Evolutionary conservation across 2,329 filamentous ascomycete genomes (phyloP).

Genomic region (Cercospora sp.): DNA sequence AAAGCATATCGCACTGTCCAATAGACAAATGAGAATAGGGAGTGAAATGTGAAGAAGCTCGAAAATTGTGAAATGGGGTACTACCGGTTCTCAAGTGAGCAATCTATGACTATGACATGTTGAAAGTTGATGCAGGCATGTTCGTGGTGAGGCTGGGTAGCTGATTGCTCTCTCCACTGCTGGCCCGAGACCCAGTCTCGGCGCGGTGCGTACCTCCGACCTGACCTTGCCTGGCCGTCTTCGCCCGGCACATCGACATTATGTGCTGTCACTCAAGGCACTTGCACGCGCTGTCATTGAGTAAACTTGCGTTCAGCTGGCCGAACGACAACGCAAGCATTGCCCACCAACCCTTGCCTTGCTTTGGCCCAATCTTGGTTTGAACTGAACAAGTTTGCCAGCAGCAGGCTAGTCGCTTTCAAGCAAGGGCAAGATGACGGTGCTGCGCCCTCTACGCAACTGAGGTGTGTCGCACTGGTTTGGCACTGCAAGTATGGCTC

Average conservation of each 20-base stretch:
- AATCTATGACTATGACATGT: conserved; percentile 7
- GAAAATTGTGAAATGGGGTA: background rate
- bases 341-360: background rate
- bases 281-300: background rate
- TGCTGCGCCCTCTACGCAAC: background rate
- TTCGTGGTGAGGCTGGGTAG: background rate
- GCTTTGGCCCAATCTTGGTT: too few relatives aligned
- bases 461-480: background rate
- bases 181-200: background rate
- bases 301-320: background rate
- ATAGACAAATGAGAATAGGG: conserved; percentile 8
- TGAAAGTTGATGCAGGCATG: background rate
- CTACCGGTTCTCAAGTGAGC: background rate
- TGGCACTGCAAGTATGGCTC: too few relatives aligned
- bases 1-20: conserved; percentile 8
- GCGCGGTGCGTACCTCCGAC: background rate
- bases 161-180: background rate
- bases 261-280: background rate
- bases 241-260: background rate
- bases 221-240: background rate
- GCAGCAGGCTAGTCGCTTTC: background rate
- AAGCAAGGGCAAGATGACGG: background rate
- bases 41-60: background rate
- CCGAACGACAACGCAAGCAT: background rate
- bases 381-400: background rate